These are phyloP conservation scores for Rachicladosporium sp. DNA, from an alignment of 2,329 filamentous ascomycete genomes.

Conservation along the genomic window DNA sequence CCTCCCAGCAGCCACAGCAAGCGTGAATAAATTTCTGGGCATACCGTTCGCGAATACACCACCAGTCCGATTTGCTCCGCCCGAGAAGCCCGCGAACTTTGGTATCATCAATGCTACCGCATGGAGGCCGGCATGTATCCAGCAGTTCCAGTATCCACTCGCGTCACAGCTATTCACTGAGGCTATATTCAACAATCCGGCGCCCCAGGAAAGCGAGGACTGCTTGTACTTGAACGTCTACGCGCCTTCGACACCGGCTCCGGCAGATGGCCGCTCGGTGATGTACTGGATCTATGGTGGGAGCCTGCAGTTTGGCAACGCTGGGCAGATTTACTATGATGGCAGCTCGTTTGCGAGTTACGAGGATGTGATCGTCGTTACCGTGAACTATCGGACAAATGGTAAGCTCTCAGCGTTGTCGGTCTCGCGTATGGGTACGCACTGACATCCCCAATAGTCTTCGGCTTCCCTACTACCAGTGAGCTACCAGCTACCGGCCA, in stretches of 20 bases:
- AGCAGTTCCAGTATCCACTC: conserved; percentile 16
- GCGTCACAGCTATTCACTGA: not conserved
- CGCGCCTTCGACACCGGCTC: conserved; percentile 1
- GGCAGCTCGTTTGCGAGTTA: conserved; percentile 20
- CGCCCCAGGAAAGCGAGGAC: conserved; percentile 30
- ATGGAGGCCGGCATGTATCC: conserved; percentile 21
- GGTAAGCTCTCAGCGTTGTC: conserved; percentile 30
- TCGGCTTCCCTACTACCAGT: conserved; percentile 29
- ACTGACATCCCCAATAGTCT: conserved; percentile 14
- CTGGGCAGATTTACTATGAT: conserved; percentile 1
- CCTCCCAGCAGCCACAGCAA: not conserved
- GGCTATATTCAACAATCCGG: not conserved
- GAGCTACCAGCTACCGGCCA: conserved; percentile 20
- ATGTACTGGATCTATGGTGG: conserved; percentile 33
- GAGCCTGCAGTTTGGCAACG: conserved; percentile 14
- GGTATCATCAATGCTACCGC: conserved; percentile 17
- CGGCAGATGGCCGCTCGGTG: conserved; percentile 26
- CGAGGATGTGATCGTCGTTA: conserved; percentile 28
- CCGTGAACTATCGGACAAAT: conserved; percentile 24
- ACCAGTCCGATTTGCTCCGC: conserved; percentile 21
- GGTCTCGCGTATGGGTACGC: no score
- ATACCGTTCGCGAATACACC: conserved; percentile 24
- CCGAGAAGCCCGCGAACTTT: conserved; percentile 8
- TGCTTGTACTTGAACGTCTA: conserved; percentile 47
- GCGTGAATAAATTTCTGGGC: conserved; percentile 11